These are phyloP conservation scores for Parmelia sp. DNA, from an alignment of 495 filamentous ascomycete genomes.

Conservation along the genomic window DNA sequence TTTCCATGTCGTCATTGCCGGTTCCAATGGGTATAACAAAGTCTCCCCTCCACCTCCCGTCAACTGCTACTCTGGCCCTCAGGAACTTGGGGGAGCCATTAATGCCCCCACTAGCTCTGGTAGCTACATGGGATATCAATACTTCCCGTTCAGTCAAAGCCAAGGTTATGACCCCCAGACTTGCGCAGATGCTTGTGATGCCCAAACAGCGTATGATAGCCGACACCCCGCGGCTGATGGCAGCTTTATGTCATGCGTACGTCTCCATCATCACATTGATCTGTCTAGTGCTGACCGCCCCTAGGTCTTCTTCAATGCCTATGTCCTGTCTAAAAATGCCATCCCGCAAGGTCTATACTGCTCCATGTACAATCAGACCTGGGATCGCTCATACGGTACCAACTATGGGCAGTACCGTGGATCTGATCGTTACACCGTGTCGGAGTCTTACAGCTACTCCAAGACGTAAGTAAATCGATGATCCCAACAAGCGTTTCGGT, in stretches of 20 bases:
- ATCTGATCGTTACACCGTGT: constrained; percentile 14
- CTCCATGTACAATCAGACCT: constrained; percentile 24
- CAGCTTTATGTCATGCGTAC: constrained; percentile 24
- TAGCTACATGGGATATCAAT: constrained; percentile 37
- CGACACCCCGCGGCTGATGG: constrained; percentile 28
- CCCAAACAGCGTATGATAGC: constrained; percentile 36
- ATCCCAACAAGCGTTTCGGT: neutral
- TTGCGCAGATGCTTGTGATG: constrained; percentile 40
- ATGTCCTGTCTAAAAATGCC: too few species aligned
- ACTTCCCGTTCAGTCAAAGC: too few species aligned
- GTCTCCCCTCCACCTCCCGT: constrained; percentile 29
- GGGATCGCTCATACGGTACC: constrained; percentile 21
- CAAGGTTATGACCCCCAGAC: constrained; percentile 34
- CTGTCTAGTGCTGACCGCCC: neutral
- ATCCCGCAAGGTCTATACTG: constrained; percentile 28
- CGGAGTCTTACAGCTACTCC: constrained; percentile 13
- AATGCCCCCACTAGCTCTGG: constrained; percentile 34
- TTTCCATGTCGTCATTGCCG: constrained; percentile 40
- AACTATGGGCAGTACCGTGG: constrained; percentile 24
- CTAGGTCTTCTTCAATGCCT: constrained; percentile 42
- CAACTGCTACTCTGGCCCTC: constrained; percentile 29
- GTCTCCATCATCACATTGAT: neutral
- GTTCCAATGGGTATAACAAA: constrained; percentile 37
- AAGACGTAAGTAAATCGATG: neutral
- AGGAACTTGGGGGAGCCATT: constrained; percentile 34